Conservation (phyloP, 1,139 yeast genomes). For the Kodamaea suecica region DNA sequence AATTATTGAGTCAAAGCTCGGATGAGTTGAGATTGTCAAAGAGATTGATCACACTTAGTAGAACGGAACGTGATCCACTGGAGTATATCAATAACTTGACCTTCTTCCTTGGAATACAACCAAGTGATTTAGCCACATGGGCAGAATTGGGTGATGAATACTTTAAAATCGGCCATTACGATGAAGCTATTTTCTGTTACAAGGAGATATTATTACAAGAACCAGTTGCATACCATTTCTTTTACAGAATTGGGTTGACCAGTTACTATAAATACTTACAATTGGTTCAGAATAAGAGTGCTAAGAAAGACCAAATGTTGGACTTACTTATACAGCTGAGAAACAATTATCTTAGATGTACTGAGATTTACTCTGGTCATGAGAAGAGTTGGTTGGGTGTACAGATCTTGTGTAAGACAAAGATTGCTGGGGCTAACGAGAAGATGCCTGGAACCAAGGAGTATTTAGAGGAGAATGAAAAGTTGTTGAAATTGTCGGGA, state of each 20-base stretch:
- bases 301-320: constrained; percentile 17
- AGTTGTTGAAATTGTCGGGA: constrained; percentile 19
- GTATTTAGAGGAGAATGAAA: constrained; percentile 23
- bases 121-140: constrained; percentile 77
- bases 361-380: constrained; percentile 71
- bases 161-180: constrained; percentile 56
- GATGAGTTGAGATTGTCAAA: constrained; percentile 37
- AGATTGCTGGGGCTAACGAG: constrained; percentile 18
- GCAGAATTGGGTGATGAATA: constrained; percentile 69
- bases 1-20: constrained; percentile 34
- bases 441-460: constrained; percentile 14
- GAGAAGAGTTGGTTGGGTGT: constrained; percentile 79
- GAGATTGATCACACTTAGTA: constrained; percentile 34
- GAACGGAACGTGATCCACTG: constrained; percentile 17
- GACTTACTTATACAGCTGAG: constrained; percentile 36
- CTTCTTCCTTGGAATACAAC: constrained; percentile 52
- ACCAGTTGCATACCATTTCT: constrained; percentile 74
- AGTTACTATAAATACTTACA: constrained; percentile 20
- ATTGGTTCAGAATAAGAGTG: constrained; percentile 2
- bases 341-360: constrained; percentile 61
- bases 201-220: constrained; percentile 66
- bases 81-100: constrained; percentile 49
- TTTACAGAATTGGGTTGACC: constrained; percentile 54
- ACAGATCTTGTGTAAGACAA: constrained; percentile 31
- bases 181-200: constrained; percentile 61